Evolutionary conservation across 805 yeast species (phyloP), one percentile per base, ranked within the genome.

Genomic region (Kuraishia piskuri): DNA sequence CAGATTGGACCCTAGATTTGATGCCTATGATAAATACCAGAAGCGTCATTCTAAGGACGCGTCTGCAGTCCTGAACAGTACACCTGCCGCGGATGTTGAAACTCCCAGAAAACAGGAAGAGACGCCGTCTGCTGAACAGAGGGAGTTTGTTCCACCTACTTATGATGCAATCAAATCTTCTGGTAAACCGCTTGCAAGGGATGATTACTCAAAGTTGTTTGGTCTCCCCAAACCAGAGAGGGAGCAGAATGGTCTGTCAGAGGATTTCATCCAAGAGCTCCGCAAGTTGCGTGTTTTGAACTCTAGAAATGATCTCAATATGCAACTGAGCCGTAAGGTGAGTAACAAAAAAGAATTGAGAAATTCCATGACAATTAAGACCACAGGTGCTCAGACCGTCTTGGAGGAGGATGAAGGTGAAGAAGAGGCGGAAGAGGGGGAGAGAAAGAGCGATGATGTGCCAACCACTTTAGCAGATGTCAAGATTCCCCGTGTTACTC

Each of bases 401-500:
- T 50, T 61, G 50, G 53, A 55, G 50, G 66, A 61, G 55, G 63
- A 56, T 52, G 49, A 53, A 52, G 59, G 57, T 51, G 58, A 52
- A 56, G 55, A 52, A 49, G 50, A 48, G 54, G 58, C 54, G 46
- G 53, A 51, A 50, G 55, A 54, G 48, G 56, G 56, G 48, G 40
- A 21, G 25, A 44, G n/a, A 21, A 22, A 8, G 47, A 14, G 36
- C 37, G 48, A 26, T 47, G 50, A 55, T 8, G 77, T 73, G 22
- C 82, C 82, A 47, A 76, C 75, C 54, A 76, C 71, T 12, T 72
- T 86, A 48, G 79, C 87, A 20, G 86, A 82, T 56, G 83, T 86
- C 48, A 74, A 75, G 54, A 81, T 86, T 50, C 92, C 92, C 22
- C 80, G 79, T 56, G 88, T 86, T 37, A 79, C 90, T 0, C 79